Base-by-base conservation (phyloP, 495 filamentous ascomycete species). In the Pyrenula massariospora region DNA sequence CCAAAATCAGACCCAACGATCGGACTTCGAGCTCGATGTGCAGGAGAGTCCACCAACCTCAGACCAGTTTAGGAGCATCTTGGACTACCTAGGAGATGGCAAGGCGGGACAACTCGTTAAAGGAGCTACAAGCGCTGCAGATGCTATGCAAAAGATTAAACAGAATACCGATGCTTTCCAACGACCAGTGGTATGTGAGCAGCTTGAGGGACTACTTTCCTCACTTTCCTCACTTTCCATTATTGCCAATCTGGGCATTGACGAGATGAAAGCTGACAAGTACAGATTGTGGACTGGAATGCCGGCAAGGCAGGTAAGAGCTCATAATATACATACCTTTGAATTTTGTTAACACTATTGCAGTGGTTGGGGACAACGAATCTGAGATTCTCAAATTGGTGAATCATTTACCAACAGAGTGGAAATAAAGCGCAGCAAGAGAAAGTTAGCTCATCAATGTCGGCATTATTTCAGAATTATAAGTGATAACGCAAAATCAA, bases 251-350 rank as follows among this genome's bases (percentile, higher is more conserved):
- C 25, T 1, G 22, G 53, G 57, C 52, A 3, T n/a, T 21, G 2
- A 36, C 2, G 56, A 54, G 25, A 57, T 50, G 24, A 51, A 54
- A 23, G 36, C 48, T 48, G 19, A 3, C 8, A 25, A 49, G 20
- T 47, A 55, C 63, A 91, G 87, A 80, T 79, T 54, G 94, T 98
- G 22, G 93, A 97, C 69, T 98, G 93, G 94, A 84, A 85, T 59
- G 89, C 91, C 71, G 94, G 93, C 55, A 83, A 80, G 65, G 90
- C 84, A 61, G 75, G 76, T 77, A 67, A 50, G 69, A 8, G 20
- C 5, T 52, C 19, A 20, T 24, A 15, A 8, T 42, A 8, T 42
- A 42, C 5, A 15, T 42, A 42, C 31, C 31, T 15, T 42, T 15
- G 31, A 20, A n/a, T n/a, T n/a, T n/a, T n/a, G n/a, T 19, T 52